Base-by-base conservation (phyloP, 805 yeast genomes). In the Hanseniaspora hatyaiensis region DNA sequence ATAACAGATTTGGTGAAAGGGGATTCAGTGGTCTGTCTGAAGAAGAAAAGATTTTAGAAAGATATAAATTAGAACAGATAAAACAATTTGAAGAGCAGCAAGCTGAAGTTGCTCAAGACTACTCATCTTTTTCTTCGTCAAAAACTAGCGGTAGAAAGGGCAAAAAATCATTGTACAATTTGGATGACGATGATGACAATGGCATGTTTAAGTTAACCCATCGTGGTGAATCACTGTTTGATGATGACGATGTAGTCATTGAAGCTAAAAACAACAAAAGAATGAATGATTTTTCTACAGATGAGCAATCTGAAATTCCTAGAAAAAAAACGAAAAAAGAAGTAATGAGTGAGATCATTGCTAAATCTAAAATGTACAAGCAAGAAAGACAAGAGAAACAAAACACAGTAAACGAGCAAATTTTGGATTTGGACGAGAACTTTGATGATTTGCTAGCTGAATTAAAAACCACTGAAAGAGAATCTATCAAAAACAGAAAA, bases 41-140 rank as follows among this genome's bases (percentile, higher is more conserved):
- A 11, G 97, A 92, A 63, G 96, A 92, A 55, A 85, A 82, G 63
- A 87, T 87, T 95, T 74, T 92, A 65, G 95, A 82, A 59, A 78
- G 98, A 67, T 92, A 86, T 68, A 84, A 96, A 3, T 13, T 45
- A 18, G 49, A 45, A 45, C 49, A 45, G 19, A 45, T 45, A 4
- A 45, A 45, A n/a, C 49, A 45, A 24, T 45, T 45, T 31, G 77
- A 80, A 49, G 97, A 89, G 67, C 73, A 83, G 60, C 94, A 86
- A 61, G 57, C 72, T 15, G 73, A 73, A 51, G 61, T 73, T 2
- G 66, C 75, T n/a, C 33, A 47, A 26, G 48, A 44, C 16, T 44
- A 28, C 11, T 36, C 41, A n/a, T n/a, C n/a, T n/a, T n/a, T n/a
- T n/a, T n/a, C n/a, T n/a, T n/a, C n/a, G n/a, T n/a, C n/a, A n/a